Evolutionary conservation across 768 basidiomycete species (phyloP), one percentile per base, ranked within the genome.

Genomic region (Glaciozyma martinii): DNA sequence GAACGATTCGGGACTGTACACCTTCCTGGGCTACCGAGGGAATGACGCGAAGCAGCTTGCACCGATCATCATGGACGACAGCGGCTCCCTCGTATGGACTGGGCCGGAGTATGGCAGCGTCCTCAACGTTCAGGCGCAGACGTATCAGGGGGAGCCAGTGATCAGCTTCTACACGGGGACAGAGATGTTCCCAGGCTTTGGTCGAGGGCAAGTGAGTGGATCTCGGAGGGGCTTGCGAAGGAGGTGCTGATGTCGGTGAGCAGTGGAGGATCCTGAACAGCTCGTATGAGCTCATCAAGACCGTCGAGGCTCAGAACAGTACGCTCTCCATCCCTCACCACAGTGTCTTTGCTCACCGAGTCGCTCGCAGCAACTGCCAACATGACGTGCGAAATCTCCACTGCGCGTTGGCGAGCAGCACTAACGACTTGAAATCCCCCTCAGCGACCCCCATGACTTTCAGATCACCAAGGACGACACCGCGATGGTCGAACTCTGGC

Each of bases 151-250:
- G 10, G 54, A 73, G 53, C 33, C 59, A 10, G 73, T 75, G 5
- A 43, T 75, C 0, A 60, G 56, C 29, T 60, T 73, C 16, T 75
- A 71, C 67, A 46, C 57, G 16, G 74, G 73, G 33, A n/a, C 55
- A 0, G 33, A 56, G 32, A 23, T 37, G 55, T 56, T n/a, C 16
- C 55, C 55, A 56, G 55, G 32, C 0, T 37, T 23, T 25, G 33
- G 55, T 2, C 16, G 37, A n/a, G 55, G 55, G 4, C 55, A 56
- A 7, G 49, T 50, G 25, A n/a, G 49, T 27, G n/a, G 25, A 25
- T 12, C n/a, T 25, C 15, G 5, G n/a, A 50, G 9, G 49, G 16
- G 6, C n/a, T 10, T 15, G 27, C 13, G 27, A 50, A 15, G 49
- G 4, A 8, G 25, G n/a, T 25, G n/a, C 23, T 25, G 49, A 25